Evolutionary conservation across 805 yeast species (phyloP).

Genomic region (Starmera caribaea): DNA sequence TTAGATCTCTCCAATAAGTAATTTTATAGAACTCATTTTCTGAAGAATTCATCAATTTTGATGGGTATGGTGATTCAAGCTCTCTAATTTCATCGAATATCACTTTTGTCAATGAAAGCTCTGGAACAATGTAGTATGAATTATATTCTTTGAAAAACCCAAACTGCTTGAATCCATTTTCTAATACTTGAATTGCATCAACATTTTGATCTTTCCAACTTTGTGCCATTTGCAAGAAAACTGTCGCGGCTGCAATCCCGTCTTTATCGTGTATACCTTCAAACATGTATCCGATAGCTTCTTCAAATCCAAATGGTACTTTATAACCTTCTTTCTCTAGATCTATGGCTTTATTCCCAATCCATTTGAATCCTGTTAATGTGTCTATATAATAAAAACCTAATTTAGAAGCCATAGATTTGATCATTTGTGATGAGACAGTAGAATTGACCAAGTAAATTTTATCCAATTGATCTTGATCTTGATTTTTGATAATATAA

Average conservation of each 20-base stretch:
- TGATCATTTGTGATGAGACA: constrained; percentile 80
- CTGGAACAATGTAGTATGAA: constrained; percentile 69
- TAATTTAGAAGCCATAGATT: constrained; percentile 50
- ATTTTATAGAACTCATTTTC: constrained; percentile 31
- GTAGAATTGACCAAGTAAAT: constrained; percentile 74
- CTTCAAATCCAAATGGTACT: constrained; percentile 91
- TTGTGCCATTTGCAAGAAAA: constrained; percentile 64
- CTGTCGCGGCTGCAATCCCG: constrained; percentile 72
- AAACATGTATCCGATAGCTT: constrained; percentile 94
- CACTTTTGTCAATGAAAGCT: constrained; percentile 36
- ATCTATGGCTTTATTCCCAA: constrained; percentile 80
- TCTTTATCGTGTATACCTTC: constrained; percentile 81
- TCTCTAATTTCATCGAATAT: constrained; percentile 35
- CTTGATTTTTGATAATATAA: constrained; percentile 29
- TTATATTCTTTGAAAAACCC: constrained; percentile 83
- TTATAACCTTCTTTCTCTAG: constrained; percentile 49
- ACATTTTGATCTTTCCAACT: constrained; percentile 32
- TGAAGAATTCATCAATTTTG: constrained; percentile 33
- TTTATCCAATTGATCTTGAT: constrained; percentile 19
- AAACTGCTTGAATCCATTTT: constrained; percentile 48
- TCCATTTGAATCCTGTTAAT: constrained; percentile 95
- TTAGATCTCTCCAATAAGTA: constrained; percentile 70
- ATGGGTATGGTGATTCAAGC: constrained; percentile 27
- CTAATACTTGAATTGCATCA: constrained; percentile 40
- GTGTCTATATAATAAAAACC: constrained; percentile 70